Evolutionary conservation across 805 yeast genomes (phyloP), one percentile per base, ranked within the genome.

Genomic region (Metschnikowia reukaufii): DNA sequence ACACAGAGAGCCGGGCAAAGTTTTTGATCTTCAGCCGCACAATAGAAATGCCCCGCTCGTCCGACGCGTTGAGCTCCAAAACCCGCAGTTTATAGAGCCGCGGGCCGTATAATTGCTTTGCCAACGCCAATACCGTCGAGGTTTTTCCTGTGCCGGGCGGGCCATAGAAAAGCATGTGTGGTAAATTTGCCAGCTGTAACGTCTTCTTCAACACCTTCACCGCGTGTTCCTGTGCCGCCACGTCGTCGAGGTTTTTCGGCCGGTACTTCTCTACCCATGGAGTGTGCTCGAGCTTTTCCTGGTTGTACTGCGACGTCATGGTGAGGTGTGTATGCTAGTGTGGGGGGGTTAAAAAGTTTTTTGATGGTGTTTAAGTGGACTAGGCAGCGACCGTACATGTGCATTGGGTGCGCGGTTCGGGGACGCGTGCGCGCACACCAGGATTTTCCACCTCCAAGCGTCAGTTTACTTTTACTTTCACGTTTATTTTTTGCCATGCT

Each of bases 71-170:
- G 55, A 88, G 70, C 62, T 88, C 96, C 49, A 88, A 66, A 1
- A 88, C 94, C 58, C 96, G 76, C 15, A 82, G 65, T 57, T 83
- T 84, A 61, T 77, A 77, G 33, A 88, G 70, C 5, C 65, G 66
- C 2, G 96, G 95, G 1, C 77, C 96, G 63, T 82, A 88, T 25
- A 88, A 65, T 60, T 88, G 88, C 55, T 79, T 84, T 2, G 95
- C 89, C 55, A 88, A 70, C 2, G 96, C 96, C 46, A 89, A 69
- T 25, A 88, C 84, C 0, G 96, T 89, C 2, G 96, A 88, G 0
- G 96, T 88, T 59, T 88, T 88, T 52, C 96, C 96, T 0, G 96
- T 88, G 16, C 96, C 96, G 39, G 96, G 96, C 1, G 96, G 96
- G 0, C 96, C 96, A 62, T 88, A 89, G 68, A 88, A 88, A 32